Evolutionary conservation across 2,329 filamentous ascomycete genomes (phyloP), one percentile per base, ranked within the genome.

Genomic region (Hawksworthiomyces lignivorus): DNA sequence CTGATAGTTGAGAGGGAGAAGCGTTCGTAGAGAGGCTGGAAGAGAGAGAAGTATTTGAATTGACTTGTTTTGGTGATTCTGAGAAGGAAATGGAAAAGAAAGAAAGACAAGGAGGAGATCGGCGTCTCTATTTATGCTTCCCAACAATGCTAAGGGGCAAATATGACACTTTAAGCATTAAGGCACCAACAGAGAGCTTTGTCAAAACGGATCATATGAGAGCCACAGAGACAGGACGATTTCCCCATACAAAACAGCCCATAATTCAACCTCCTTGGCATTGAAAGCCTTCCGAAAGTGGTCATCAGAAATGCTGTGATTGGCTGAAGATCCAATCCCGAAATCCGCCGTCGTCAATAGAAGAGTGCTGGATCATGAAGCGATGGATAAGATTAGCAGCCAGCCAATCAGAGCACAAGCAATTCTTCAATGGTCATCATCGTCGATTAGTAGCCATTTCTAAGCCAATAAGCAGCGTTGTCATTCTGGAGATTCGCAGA

Each of bases 231-330:
- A 36, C n/a, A 8, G 38, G 8, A 42, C 36, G 43, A 45, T 36
- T 39, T n/a, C 38, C 24, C 37, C 31, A 32, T 19, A 24, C 22
- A 17, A 12, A 39, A 40, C 43, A 46, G 46, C 17, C 40, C 40
- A 43, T 39, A 26, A 29, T 28, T 39, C 33, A 32, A 7, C 26
- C n/a, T 43, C 29, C 6, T 28, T 15, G 15, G 15, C 29, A 35
- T 17, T 28, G 26, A 10, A 5, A 15, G 12, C 6, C 19, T 24
- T 4, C 24, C 26, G 7, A 21, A 12, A 10, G 19, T 41, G 44
- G 47, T 48, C 44, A 48, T 48, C 41, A 44, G 4, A 11, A 10
- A 2, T 1, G 2, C 4, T 7, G 1, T 40, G 11, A 47, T 48
- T 48, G 47, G 47, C 26, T 31, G 11, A 8, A 42, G 44, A 44